Conservation (phyloP, 2,329 filamentous ascomycete species). For the Diaporthe sp. region DNA sequence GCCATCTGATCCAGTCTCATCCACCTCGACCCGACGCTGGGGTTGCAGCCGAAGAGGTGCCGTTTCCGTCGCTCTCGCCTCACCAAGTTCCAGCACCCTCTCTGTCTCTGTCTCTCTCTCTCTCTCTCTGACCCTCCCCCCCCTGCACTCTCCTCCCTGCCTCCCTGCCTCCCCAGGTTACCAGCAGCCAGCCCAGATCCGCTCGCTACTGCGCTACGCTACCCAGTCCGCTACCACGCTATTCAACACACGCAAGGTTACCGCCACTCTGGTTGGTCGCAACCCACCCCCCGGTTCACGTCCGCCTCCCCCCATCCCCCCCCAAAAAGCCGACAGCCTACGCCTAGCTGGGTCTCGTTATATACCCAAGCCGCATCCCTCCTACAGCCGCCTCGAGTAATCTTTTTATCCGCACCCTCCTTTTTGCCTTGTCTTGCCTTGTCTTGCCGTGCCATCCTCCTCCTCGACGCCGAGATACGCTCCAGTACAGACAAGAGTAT, state of each 20-base stretch:
- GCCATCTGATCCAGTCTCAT: constrained; percentile 12
- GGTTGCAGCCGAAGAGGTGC: constrained; percentile 28
- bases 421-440: constrained; percentile 16
- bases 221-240: constrained; percentile 20
- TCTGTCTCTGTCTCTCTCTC: too few species aligned
- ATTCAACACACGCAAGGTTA: constrained; percentile 17
- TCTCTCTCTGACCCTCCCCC: too few species aligned
- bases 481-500: background rate
- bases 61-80: constrained; percentile 5
- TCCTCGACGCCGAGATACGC: constrained; percentile 18
- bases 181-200: constrained; percentile 20
- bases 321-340: constrained; percentile 15
- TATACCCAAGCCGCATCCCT: constrained; percentile 32
- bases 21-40: constrained; percentile 16
- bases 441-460: constrained; percentile 18
- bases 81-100: background rate
- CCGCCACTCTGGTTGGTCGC: constrained; percentile 27
- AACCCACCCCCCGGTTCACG: constrained; percentile 1
- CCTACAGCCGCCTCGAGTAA: constrained; percentile 8
- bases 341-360: constrained; percentile 17
- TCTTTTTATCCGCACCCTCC: constrained; percentile 35
- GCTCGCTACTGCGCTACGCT: constrained; percentile 23
- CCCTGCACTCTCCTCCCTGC: background rate
- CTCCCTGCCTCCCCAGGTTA: constrained; percentile 16
- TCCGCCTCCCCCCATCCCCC: constrained; percentile 1